phyloP scores from a whole-genome alignment of 208 protist species.

The Acanthamoeba triangularis region DNA sequence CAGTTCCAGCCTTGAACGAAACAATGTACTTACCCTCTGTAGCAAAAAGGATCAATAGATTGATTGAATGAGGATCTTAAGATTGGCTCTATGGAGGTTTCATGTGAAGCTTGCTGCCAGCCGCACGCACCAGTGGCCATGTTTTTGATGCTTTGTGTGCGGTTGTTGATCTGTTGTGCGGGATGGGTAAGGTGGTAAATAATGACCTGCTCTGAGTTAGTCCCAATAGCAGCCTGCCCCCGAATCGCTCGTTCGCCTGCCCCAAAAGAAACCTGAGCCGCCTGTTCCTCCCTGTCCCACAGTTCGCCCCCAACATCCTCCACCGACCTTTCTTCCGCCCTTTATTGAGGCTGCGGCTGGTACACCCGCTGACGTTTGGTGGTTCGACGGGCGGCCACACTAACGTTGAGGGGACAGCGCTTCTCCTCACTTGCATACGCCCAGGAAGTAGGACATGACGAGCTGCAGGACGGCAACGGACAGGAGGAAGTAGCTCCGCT shows the following conservation, averaged over 20 bases:
- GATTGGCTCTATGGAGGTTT: background rate
- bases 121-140: background rate
- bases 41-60: background rate
- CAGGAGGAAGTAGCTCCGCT: conserved; percentile 74
- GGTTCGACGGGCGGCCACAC: too few species aligned
- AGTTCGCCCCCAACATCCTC: too few species aligned
- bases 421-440: conserved; percentile 24
- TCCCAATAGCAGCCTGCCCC: too few species aligned
- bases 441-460: conserved; percentile 76
- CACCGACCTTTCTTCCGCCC: too few species aligned
- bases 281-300: too few species aligned
- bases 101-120: too few species aligned
- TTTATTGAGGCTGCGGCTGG: too few species aligned
- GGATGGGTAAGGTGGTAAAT: background rate
- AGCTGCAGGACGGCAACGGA: conserved; percentile 68
- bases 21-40: conserved; percentile 63
- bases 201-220: background rate
- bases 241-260: too few species aligned
- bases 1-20: conserved; percentile 63
- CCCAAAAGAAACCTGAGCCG: too few species aligned
- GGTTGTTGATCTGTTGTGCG: background rate
- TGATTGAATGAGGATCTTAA: too few species aligned
- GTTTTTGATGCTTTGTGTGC: background rate
- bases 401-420: too few species aligned
- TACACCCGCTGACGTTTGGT: too few species aligned